These are phyloP conservation scores for Boletus sp. DNA, from an alignment of 768 basidiomycete species.

Conservation along the genomic window DNA sequence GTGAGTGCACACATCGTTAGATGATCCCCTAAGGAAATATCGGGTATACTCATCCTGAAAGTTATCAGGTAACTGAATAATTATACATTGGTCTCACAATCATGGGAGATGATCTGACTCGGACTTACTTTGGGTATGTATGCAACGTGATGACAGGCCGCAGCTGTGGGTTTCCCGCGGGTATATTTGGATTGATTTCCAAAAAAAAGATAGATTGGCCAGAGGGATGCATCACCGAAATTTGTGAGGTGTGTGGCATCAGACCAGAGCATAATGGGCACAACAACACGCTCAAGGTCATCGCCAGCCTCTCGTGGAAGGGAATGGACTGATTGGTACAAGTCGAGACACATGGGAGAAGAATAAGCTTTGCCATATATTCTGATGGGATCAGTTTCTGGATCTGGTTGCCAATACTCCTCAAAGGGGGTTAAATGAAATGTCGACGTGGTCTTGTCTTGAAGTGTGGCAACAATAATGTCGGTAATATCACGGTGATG, in stretches of 20 bases:
- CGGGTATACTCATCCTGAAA: conserved; percentile 3
- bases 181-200: background rate
- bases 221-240: background rate
- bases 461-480: background rate
- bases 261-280: background rate
- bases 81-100: too few species aligned
- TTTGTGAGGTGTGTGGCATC: background rate
- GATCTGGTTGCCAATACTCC: background rate
- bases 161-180: background rate
- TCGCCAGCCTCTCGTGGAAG: background rate
- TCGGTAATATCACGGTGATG: background rate
- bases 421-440: background rate
- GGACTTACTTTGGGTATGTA: background rate
- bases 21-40: background rate
- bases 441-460: background rate
- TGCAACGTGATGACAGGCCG: background rate
- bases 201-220: background rate
- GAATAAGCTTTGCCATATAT: background rate
- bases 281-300: background rate
- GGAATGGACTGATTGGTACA: background rate
- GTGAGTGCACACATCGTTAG: conserved; percentile 8
- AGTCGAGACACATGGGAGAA: background rate
- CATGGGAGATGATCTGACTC: too few species aligned
- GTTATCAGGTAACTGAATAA: conserved; percentile 4
- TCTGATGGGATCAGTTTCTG: background rate